Conservation (phyloP, 768 basidiomycete genomes). For the Hysterangium stoloniferum region DNA sequence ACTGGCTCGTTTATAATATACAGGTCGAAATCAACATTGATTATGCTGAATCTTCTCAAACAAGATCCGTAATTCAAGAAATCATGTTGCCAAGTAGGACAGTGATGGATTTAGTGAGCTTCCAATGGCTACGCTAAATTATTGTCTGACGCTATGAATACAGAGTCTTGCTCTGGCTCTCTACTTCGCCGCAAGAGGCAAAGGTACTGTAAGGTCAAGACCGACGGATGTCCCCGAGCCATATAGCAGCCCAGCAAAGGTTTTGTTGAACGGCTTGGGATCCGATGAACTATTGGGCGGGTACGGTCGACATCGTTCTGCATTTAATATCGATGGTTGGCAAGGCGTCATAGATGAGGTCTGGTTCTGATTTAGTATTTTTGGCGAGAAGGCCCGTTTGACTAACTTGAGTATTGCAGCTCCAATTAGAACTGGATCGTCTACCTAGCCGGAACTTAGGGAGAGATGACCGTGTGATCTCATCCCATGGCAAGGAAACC, state of each 20-base stretch:
- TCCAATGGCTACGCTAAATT: background rate
- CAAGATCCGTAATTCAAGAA: conserved; percentile 48
- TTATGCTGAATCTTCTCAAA: conserved; percentile 50
- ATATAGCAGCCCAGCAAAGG: conserved; percentile 71
- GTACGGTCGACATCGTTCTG: conserved; percentile 81
- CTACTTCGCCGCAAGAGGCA: conserved; percentile 85
- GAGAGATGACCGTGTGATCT: conserved; percentile 89
- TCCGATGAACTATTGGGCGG: conserved; percentile 95
- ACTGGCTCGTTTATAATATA: conserved; percentile 5
- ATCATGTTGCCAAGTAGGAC: conserved; percentile 75
- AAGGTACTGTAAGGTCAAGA: conserved; percentile 45
- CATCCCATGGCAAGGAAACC: conserved; percentile 86
- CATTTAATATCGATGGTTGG: conserved; percentile 65
- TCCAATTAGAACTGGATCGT: conserved; percentile 83
- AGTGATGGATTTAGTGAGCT: conserved; percentile 83
- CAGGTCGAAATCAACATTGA: conserved; percentile 50
- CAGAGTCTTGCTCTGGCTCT: conserved; percentile 89
- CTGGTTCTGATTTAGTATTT: conserved; percentile 6
- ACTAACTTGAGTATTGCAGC: conserved; percentile 34
- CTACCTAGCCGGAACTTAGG: conserved; percentile 88
- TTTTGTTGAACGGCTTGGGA: conserved; percentile 85
- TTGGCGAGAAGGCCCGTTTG: background rate
- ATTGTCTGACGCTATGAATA: too few relatives aligned
- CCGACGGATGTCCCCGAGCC: conserved; percentile 30
- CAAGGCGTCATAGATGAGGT: conserved; percentile 76